Evolutionary conservation across 108 stramenopile species (phyloP).

Genomic region (Pseudonitzschia multistriata): DNA sequence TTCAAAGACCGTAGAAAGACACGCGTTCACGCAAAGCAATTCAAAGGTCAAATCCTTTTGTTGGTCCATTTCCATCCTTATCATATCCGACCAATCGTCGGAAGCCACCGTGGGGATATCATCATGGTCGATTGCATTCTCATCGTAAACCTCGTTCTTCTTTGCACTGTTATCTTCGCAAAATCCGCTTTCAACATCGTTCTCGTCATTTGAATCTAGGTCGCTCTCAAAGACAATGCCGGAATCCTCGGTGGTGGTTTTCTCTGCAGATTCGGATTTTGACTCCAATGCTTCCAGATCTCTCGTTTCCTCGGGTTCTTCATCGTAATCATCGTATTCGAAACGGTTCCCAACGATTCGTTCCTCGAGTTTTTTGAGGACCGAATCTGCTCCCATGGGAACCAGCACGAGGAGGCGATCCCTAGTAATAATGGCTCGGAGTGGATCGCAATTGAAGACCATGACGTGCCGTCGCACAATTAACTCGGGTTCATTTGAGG

Average conservation of each 20-base stretch:
- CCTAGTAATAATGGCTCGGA: slow-evolving; percentile 77
- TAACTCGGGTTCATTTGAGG: slow-evolving; percentile 80
- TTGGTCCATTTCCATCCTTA: slow-evolving; percentile 5
- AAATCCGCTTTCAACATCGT: not conserved
- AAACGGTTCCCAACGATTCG: slow-evolving; percentile 48
- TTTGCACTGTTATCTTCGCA: not conserved
- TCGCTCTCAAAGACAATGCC: not conserved
- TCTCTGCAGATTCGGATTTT: too few species aligned
- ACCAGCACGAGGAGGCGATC: slow-evolving; percentile 80
- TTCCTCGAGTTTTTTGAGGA: slow-evolving; percentile 65
- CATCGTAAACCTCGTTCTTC: not conserved
- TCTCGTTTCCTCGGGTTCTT: not conserved
- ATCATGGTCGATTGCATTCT: not conserved
- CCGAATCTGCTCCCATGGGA: slow-evolving; percentile 83
- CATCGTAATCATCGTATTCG: slow-evolving; percentile 8
- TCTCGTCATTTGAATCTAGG: not conserved
- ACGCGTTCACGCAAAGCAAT: slow-evolving; percentile 78
- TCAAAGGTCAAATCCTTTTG: slow-evolving; percentile 66
- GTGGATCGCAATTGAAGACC: slow-evolving; percentile 83
- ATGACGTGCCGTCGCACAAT: slow-evolving; percentile 87
- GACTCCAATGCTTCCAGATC: too few species aligned
- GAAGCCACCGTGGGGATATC: too few species aligned
- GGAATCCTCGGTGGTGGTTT: not conserved
- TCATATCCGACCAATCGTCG: slow-evolving; percentile 9
- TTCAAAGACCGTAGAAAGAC: slow-evolving; percentile 55